Evolutionary conservation across 495 filamentous ascomycete genomes (phyloP), one percentile per base, ranked within the genome.

Genomic region (Immersiella caudata): DNA sequence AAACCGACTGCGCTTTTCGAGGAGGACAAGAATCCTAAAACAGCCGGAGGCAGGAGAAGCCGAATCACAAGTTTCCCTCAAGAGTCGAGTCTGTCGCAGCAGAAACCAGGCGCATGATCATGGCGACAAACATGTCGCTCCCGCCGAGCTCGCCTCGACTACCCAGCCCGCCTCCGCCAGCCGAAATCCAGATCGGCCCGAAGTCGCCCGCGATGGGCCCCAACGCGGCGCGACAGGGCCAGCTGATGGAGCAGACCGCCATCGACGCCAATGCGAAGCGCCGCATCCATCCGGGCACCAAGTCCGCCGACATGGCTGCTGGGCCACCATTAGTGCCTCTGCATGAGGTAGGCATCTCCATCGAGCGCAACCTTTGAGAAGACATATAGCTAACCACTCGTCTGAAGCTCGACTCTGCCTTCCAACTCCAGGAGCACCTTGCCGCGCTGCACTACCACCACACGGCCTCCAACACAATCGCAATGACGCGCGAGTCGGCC

Each of bases 351-450:
- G 69, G 84, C 74, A 20, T 51, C 24, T 52, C 40, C 4, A 11
- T 55, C 20, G 2, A n/a, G 20, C 7, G 24, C 24, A 6, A 11
- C 9, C 14, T 6, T 46, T 46, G 16, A 12, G 14, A 12, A n/a
- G 2, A 55, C 11, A 22, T 6, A 22, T 3, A 55, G 52, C 52
- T 55, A 55, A n/a, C 33, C 5, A 64, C 35, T 18, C 29, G 46
- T 20, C 11, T 8, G 52, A 74, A 94, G 87, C 90, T 99, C 74
- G 93, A 98, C 75, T 97, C 93, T 11, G 90, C 95, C 63, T 99
- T 99, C 75, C 95, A 96, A 77, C 89, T 97, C n/a, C 95, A 97
- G 77, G 95, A 99, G 81, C 96, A 99, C 75, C 88, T 99, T 57
- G 93, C 94, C 79, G 91, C 96, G 16, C 87, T 98, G 12, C 91